Evolutionary conservation across 2,329 filamentous ascomycete genomes (phyloP).

Genomic region (Blastomyces parvus): DNA sequence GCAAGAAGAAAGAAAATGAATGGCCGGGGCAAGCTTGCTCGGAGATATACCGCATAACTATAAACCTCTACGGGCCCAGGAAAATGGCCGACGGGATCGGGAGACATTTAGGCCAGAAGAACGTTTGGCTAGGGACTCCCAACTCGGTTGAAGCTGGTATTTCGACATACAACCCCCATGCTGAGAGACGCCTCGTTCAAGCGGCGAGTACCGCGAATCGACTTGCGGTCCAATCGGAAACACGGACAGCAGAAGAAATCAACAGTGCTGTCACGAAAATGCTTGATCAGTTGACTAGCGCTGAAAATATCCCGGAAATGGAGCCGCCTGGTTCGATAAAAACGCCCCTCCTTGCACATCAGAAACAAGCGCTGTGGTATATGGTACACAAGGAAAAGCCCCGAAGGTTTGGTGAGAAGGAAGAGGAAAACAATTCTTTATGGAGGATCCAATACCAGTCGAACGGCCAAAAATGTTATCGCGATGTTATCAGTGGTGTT

Average conservation of each 20-base stretch:
- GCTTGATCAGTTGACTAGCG: conserved; percentile 72
- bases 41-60: conserved; percentile 51
- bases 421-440: conserved; percentile 59
- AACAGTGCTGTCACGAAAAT: conserved; percentile 74
- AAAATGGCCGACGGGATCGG: conserved; percentile 58
- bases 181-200: conserved; percentile 35
- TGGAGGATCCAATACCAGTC: conserved; percentile 58
- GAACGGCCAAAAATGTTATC: conserved; percentile 55
- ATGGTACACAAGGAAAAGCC: conserved; percentile 70
- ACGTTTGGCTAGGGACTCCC: conserved; percentile 58
- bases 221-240: conserved; percentile 28
- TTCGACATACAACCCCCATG: conserved; percentile 69
- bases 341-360: conserved; percentile 67
- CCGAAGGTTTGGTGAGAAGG: conserved; percentile 47
- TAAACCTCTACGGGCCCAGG: conserved; percentile 71
- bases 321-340: conserved; percentile 54
- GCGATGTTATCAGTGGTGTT: conserved; percentile 77
- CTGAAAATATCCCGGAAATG: conserved; percentile 64
- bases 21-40: conserved; percentile 54
- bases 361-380: conserved; percentile 83
- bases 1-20: conserved; percentile 56
- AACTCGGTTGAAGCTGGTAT: conserved; percentile 58
- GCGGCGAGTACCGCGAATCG: conserved; percentile 20
- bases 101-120: conserved; percentile 53
- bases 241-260: conserved; percentile 73